Evolutionary conservation across 139 green algal species (phyloP).

Genomic region (Chlorella sp.): DNA sequence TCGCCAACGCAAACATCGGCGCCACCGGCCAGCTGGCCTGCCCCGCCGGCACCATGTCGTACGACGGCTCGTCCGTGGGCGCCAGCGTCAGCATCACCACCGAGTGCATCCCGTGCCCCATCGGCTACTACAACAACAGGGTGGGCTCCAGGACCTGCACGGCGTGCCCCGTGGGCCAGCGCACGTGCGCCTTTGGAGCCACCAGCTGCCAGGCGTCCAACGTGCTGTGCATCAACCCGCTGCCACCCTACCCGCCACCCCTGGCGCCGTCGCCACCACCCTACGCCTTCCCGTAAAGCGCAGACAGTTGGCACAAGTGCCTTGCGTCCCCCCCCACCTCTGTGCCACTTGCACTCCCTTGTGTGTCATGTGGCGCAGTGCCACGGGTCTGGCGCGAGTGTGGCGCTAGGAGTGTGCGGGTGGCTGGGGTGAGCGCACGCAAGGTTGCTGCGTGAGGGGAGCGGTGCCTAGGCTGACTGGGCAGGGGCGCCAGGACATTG

Average conservation of each 20-base stretch:
- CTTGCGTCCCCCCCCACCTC: too few relatives aligned
- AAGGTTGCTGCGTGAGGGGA: too few relatives aligned
- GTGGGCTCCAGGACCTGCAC: neutral
- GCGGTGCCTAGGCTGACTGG: too few relatives aligned
- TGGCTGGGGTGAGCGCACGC: too few relatives aligned
- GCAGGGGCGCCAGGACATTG: too few relatives aligned
- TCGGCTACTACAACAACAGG: neutral
- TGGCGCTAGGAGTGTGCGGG: too few relatives aligned
- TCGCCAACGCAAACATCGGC: neutral
- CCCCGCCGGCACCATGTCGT: neutral
- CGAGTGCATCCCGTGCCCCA: neutral
- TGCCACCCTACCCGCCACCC: neutral
- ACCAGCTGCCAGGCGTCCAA: neutral
- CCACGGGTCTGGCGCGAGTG: too few relatives aligned
- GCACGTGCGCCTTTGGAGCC: neutral
- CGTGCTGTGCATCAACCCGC: conserved; percentile 1
- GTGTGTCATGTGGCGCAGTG: too few relatives aligned
- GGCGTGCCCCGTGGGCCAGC: neutral
- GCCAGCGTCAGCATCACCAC: neutral
- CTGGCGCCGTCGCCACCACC: neutral
- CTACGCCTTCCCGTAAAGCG: too few relatives aligned
- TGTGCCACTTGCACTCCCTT: too few relatives aligned
- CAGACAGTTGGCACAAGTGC: too few relatives aligned
- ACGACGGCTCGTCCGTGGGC: neutral
- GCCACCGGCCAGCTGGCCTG: neutral